Percentiles rank a stretch among this genome's conserved stretches.
phyloP scores from a whole-genome alignment of 331 rosid genomes.

The Quercus tomentella region DNA sequence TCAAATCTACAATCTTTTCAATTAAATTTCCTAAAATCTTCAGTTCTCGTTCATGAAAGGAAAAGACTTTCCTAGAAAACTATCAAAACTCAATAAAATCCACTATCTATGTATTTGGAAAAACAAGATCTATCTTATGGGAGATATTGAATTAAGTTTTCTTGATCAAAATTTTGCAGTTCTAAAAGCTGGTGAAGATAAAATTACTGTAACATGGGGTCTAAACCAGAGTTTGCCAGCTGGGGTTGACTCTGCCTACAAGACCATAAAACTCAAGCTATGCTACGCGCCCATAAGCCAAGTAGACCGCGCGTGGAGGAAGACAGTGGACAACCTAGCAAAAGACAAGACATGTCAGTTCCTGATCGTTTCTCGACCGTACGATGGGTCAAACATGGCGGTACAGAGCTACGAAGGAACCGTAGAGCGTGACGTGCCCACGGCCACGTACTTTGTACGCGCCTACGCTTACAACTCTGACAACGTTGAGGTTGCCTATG shows the following conservation, averaged over 20 bases:
- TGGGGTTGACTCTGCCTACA: constrained; percentile 58
- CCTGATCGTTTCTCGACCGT: constrained; percentile 41
- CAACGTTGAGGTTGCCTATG: constrained; percentile 50
- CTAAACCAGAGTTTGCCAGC: constrained; percentile 42
- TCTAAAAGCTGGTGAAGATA: constrained; percentile 57
- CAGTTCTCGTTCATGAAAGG: background rate
- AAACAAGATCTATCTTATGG: background rate
- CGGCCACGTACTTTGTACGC: constrained; percentile 78
- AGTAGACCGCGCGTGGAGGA: constrained; percentile 80
- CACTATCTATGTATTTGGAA: background rate
- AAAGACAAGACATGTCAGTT: constrained; percentile 83
- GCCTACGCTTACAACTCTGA: constrained; percentile 60
- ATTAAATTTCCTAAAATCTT: background rate
- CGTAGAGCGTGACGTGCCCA: constrained; percentile 50
- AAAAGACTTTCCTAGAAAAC: background rate
- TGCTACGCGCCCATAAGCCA: constrained; percentile 92
- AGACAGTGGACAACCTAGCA: constrained; percentile 52
- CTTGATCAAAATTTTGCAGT: constrained; percentile 38
- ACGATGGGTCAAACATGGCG: constrained; percentile 48
- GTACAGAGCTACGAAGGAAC: constrained; percentile 41
- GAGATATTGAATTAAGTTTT: background rate
- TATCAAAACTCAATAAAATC: background rate
- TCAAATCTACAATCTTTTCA: background rate
- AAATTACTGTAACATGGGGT: constrained; percentile 61
- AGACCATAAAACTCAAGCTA: constrained; percentile 55